Base-by-base conservation (phyloP, 495 filamentous ascomycete species). In the Geopyxis carbonaria region DNA sequence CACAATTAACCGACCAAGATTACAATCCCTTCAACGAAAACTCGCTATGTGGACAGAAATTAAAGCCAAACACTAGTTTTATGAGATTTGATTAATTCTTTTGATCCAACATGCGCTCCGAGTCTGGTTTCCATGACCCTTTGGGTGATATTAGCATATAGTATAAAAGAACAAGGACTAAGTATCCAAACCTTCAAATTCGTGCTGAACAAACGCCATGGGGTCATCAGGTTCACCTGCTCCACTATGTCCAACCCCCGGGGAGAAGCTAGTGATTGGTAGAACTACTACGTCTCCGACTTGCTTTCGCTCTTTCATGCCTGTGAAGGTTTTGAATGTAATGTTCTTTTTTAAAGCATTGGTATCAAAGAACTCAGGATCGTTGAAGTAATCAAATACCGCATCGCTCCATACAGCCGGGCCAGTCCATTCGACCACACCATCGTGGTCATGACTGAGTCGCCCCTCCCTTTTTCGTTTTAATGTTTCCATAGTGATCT, bases 131-230 rank as follows among this genome's bases (percentile, higher is more conserved):
- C 52, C 52, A 55, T 4, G 52, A 55, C 22, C 52, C 52, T 55
- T 21, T 15, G 15, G 4, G 22, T 14, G 24, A 30, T 5, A 28
- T 21, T 31, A 43, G 28, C n/a, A 14, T 23, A 11, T 25, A 53
- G 58, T 10, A 57, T 22, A 31, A 14, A 42, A n/a, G 13, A 25
- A 29, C 16, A 18, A 10, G 18, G 14, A 10, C 8, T 22, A 16
- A 35, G 14, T n/a, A 9, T n/a, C 14, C 10, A 10, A 32, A 94
- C 89, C 89, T 66, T 87, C 84, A 61, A 97, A 97, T 31, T 85
- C 75, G 59, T 97, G 89, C 61, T 92, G 82, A 40, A 97, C 89
- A 65, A 93, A 95, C 3, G 89, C 89, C 83, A 95, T 89, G 4
- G 86, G 84, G 52, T 95, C 76, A 50, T 94, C 86, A 9, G 73